Evolutionary conservation across 805 yeast species (phyloP).

Genomic region (Candida xiaguanensis): DNA sequence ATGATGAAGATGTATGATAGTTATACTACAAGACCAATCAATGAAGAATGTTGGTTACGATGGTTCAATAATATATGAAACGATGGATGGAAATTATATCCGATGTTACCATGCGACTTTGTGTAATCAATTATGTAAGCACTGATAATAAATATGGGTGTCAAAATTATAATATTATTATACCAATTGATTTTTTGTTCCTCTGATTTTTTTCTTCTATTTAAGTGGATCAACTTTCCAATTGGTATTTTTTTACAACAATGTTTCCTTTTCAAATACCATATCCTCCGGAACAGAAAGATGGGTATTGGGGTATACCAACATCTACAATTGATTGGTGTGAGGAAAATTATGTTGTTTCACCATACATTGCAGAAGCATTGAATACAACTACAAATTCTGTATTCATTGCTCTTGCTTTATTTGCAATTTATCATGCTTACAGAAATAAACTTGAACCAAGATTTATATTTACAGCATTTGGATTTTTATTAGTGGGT

Average conservation of each 20-base stretch:
- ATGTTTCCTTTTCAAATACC: constrained; percentile 50
- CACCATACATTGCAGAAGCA: constrained; percentile 84
- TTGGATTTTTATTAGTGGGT: constrained; percentile 88
- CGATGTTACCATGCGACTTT: background rate
- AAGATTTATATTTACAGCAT: constrained; percentile 65
- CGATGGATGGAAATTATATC: no score
- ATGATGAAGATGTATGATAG: constrained; percentile 56
- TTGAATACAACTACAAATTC: constrained; percentile 81
- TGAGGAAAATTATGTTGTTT: constrained; percentile 91
- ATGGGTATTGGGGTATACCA: constrained; percentile 76
- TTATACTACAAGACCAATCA: constrained; percentile 50
- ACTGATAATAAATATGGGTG: background rate
- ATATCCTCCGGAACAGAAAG: constrained; percentile 51
- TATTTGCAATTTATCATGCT: constrained; percentile 62
- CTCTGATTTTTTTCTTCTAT: background rate
- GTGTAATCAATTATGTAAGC: background rate
- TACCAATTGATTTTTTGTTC: background rate
- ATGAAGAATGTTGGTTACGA: constrained; percentile 51
- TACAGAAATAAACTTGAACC: constrained; percentile 57
- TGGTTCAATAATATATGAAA: no score
- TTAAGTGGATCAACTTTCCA: no score
- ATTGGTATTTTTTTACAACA: no score
- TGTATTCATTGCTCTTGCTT: constrained; percentile 50
- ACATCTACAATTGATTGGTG: constrained; percentile 99
- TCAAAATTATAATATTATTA: no score